These are phyloP conservation scores for Chrysoporthe deuterocubensis DNA, from an alignment of 2,329 filamentous ascomycete genomes.

Conservation along the genomic window DNA sequence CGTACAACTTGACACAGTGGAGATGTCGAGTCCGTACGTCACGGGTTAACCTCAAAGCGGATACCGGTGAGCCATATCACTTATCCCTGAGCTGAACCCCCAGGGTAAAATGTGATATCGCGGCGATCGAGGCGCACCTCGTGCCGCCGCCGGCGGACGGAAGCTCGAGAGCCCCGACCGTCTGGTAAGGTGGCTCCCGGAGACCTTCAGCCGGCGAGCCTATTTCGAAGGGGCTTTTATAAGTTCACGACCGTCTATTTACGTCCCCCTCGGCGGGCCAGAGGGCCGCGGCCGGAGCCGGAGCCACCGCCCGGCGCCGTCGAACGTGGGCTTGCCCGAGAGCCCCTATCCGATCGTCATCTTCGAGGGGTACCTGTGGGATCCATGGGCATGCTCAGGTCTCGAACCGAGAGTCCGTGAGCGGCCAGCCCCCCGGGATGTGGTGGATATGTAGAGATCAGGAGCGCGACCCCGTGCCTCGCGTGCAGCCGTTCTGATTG, in stretches of 20 bases:
- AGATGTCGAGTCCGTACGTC: neutral
- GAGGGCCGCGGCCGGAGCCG: neutral
- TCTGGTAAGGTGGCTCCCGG: constrained; percentile 8
- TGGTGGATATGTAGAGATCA: neutral
- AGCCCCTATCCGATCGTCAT: neutral
- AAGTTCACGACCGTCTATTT: neutral
- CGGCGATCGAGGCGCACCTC: neutral
- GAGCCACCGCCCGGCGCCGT: neutral
- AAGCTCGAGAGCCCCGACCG: neutral
- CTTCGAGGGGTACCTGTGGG: neutral
- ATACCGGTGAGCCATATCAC: constrained; percentile 5
- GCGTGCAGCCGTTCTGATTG: neutral
- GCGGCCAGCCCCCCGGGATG: neutral
- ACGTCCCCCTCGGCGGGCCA: neutral
- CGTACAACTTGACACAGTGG: neutral
- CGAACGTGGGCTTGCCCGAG: neutral
- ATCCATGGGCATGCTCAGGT: neutral
- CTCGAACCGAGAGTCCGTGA: neutral
- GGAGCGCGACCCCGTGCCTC: neutral
- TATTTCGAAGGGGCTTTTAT: neutral
- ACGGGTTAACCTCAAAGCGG: constrained; percentile 6
- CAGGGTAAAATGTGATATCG: neutral
- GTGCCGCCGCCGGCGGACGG: neutral
- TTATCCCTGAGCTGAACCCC: constrained; percentile 2
- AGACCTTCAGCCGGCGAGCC: constrained; percentile 5